A percentile compares a stretch with the other conserved stretches of the same genome.
phyloP scores from a whole-genome alignment of 2,329 filamentous ascomycete species.

The Didymella sp. region DNA sequence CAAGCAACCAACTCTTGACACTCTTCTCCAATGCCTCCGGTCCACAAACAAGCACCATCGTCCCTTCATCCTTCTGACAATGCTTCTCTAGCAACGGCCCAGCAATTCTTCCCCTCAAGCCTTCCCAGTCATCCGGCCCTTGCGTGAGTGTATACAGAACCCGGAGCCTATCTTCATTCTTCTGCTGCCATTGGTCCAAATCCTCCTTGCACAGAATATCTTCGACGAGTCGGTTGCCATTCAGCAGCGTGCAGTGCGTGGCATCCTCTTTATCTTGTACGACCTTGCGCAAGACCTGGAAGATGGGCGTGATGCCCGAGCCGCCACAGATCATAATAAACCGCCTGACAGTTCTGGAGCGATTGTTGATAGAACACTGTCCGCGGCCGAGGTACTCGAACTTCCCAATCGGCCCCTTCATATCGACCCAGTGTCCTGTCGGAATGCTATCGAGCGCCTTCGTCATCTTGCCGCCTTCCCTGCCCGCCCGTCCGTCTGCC shows the following conservation, averaged over 20 bases:
- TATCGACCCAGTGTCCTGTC: slow-evolving; percentile 75
- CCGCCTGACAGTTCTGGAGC: slow-evolving; percentile 63
- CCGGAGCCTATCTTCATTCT: slow-evolving; percentile 64
- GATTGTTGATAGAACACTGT: slow-evolving; percentile 65
- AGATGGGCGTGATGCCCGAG: slow-evolving; percentile 91
- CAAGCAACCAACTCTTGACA: slow-evolving; percentile 63
- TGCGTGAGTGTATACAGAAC: slow-evolving; percentile 74
- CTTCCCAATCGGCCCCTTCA: slow-evolving; percentile 80
- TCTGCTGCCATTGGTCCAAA: slow-evolving; percentile 67
- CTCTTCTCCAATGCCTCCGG: slow-evolving; percentile 76
- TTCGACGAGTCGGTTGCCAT: slow-evolving; percentile 77
- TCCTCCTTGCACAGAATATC: slow-evolving; percentile 84
- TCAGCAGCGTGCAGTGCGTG: slow-evolving; percentile 74
- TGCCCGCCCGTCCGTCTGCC: slow-evolving; percentile 50
- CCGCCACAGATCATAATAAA: slow-evolving; percentile 90
- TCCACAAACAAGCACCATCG: slow-evolving; percentile 79
- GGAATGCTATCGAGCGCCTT: slow-evolving; percentile 76
- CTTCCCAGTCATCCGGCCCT: slow-evolving; percentile 70
- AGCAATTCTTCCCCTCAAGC: slow-evolving; percentile 71
- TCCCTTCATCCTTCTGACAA: slow-evolving; percentile 54
- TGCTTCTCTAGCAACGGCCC: slow-evolving; percentile 67
- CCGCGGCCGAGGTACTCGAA: slow-evolving; percentile 80
- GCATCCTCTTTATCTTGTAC: slow-evolving; percentile 68
- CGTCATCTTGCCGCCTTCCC: slow-evolving; percentile 80
- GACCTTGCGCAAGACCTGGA: slow-evolving; percentile 78